Conservation (phyloP, 2,329 filamentous ascomycete species). For the Exutisphaerella laricina region DNA sequence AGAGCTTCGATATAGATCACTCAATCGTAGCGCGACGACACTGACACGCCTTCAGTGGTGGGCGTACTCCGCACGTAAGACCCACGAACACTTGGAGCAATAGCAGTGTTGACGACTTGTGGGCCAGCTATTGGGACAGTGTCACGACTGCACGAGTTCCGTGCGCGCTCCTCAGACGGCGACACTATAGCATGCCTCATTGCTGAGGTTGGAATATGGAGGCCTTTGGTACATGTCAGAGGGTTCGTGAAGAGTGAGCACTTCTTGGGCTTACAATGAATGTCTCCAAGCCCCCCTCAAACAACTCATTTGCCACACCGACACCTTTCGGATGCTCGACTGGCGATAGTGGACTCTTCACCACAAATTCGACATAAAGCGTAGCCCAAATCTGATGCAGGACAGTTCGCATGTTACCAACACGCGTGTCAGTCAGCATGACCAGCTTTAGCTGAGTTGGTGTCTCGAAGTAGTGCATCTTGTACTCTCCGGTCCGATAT, state of each 20-base stretch:
- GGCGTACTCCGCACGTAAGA: no score
- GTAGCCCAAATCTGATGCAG: slow-evolving; percentile 98
- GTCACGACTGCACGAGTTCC: no score
- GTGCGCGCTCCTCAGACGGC: no score
- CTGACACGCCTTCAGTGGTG: no score
- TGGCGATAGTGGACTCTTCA: slow-evolving; percentile 60
- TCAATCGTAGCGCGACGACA: no score
- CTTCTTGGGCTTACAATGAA: slow-evolving; percentile 61
- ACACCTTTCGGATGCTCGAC: slow-evolving; percentile 56
- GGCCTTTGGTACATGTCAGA: slow-evolving; percentile 1
- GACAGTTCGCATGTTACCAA: slow-evolving; percentile 76
- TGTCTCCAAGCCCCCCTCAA: slow-evolving; percentile 64
- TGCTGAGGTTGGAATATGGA: slow-evolving; percentile 17
- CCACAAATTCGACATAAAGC: slow-evolving; percentile 88
- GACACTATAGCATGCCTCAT: no score
- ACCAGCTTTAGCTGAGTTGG: slow-evolving; percentile 93
- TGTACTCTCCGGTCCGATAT: slow-evolving; percentile 91
- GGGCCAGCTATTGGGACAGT: background rate
- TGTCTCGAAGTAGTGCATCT: slow-evolving; percentile 98
- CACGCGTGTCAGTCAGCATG: slow-evolving; percentile 83
- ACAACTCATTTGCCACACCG: slow-evolving; percentile 60
- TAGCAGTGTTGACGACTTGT: no score
- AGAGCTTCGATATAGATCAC: no score
- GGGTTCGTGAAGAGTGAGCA: background rate
- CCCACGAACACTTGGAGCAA: no score